Evolutionary conservation across 306 rosid species (phyloP).

Genomic region (Fragaria vesca): DNA sequence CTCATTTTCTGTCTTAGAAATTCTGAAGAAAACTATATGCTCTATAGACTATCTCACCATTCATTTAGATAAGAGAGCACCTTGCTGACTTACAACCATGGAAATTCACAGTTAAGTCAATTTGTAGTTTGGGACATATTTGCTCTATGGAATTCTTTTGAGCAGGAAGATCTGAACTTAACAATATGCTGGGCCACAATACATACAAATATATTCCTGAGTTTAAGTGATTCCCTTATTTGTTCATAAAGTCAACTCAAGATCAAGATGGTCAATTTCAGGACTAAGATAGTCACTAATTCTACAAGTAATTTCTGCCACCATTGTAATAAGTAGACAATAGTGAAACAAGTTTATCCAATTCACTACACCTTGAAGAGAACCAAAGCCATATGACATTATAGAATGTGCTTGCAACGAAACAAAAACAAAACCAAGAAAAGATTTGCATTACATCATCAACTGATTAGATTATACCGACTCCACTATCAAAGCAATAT

Average conservation of each 20-base stretch:
- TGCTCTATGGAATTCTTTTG: not conserved
- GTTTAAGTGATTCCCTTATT: not conserved
- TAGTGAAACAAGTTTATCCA: not conserved
- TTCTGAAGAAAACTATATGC: not conserved
- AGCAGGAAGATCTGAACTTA: not conserved
- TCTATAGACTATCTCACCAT: not conserved
- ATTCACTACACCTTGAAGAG: not conserved
- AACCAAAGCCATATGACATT: not conserved
- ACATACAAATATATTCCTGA: not conserved
- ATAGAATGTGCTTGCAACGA: not conserved
- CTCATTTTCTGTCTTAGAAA: not conserved
- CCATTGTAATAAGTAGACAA: not conserved
- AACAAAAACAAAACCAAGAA: not conserved
- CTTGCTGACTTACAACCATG: not conserved
- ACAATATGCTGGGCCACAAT: not conserved
- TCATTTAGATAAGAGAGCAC: not conserved
- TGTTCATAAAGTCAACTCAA: not conserved
- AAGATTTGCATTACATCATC: not conserved
- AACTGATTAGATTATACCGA: conserved; percentile 1
- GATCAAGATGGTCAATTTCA: not conserved
- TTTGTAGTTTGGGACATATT: not conserved
- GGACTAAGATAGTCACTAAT: not conserved
- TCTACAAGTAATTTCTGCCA: not conserved
- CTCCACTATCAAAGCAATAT: conserved; percentile 12
- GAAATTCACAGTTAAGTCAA: not conserved